Evolutionary conservation across 1,284 basidiomycete genomes (phyloP), one percentile per base, ranked within the genome.

Genomic region (Crepidotus sp.): DNA sequence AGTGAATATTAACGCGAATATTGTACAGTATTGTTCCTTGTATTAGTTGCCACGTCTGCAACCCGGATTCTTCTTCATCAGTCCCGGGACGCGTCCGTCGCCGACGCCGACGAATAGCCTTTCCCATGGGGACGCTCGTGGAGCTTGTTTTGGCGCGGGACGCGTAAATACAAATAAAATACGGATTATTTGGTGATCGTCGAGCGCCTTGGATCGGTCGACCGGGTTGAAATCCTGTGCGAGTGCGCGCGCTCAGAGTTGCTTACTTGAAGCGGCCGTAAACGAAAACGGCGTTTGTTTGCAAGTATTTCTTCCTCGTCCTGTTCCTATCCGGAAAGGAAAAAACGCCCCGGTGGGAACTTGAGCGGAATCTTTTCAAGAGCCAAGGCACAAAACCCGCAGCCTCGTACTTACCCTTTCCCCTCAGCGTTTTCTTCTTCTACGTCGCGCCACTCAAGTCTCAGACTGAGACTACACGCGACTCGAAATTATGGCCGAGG

Each of bases 401-500:
- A 25, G 19, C 27, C 35, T 22, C 17, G 10, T 33, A 14, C 36
- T 10, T 33, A 14, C 36, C 32, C 36, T 21, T 44, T 37, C 24
- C 36, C 31, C 22, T 17, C 18, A 4, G 9, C 9, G n/a, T n/a
- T n/a, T 29, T 39, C 10, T 9, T 29, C 37, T 34, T 17, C 14
- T 14, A 11, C 29, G 11, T 36, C 29, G 33, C 33, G 38, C 24
- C 42, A 41, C 35, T 29, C 19, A 35, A 7, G n/a, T n/a, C n/a
- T n/a, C n/a, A n/a, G n/a, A n/a, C n/a, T n/a, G n/a, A n/a, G n/a
- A n/a, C n/a, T n/a, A 36, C 37, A 45, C 47, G 47, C 43, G 39
- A 34, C 44, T 49, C 10, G 34, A 45, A 34, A 15, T 27, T 13
- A 75, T 76, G 75, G 61, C 69, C 18, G 74, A 76, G 37, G 85